Conservation (phyloP, 352 stramenopile genomes). For the Phytophthora uliginosa region DNA sequence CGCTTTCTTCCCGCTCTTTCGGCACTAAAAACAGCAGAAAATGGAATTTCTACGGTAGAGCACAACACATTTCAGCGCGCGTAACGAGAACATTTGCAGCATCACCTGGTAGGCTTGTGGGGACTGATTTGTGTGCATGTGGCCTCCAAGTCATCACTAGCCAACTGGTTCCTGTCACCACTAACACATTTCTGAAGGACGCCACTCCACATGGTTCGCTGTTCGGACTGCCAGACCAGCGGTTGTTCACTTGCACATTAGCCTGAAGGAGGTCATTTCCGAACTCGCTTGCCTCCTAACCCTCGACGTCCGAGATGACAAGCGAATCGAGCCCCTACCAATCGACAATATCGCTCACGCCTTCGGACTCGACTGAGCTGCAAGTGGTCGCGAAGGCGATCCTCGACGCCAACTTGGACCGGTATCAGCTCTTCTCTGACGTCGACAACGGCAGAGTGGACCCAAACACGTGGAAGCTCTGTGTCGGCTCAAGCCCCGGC, state of each 20-base stretch:
- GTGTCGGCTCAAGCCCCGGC: constrained; percentile 20
- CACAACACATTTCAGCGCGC: neutral
- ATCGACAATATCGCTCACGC: constrained; percentile 15
- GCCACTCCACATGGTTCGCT: neutral
- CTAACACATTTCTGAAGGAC: neutral
- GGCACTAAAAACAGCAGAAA: neutral
- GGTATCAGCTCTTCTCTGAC: constrained; percentile 32
- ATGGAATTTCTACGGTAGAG: neutral
- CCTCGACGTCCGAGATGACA: neutral
- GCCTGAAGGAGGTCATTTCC: neutral
- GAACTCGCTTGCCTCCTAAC: neutral
- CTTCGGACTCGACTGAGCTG: constrained; percentile 17
- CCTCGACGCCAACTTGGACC: constrained; percentile 28
- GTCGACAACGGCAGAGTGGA: constrained; percentile 9
- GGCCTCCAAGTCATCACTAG: neutral
- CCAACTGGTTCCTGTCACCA: neutral
- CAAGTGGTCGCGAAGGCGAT: constrained; percentile 24
- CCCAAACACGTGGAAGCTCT: constrained; percentile 22
- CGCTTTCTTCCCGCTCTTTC: neutral
- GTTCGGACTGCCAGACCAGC: neutral
- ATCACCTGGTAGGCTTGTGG: neutral
- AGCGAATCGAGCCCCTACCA: constrained; percentile 26
- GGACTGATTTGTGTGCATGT: neutral
- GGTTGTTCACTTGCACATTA: neutral
- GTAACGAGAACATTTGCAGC: neutral